Percentiles rank a stretch among this genome's conserved stretches.
phyloP scores from a whole-genome alignment of 2,329 filamentous ascomycete genomes.

The Curvularia lunata region DNA sequence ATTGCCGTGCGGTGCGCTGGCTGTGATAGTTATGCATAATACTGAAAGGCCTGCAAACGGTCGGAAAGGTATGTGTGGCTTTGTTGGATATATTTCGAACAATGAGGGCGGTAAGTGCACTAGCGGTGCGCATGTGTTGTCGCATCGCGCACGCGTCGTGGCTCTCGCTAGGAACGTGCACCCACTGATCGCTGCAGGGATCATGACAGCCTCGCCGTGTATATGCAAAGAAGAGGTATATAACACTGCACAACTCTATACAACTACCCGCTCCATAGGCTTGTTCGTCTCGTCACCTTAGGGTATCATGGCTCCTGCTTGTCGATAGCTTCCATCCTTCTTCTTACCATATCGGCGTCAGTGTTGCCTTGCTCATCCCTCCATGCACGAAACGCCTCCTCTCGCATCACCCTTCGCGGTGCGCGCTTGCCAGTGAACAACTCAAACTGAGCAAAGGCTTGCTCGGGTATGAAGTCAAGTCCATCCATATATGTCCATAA shows the following conservation, averaged over 20 bases:
- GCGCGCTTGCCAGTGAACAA: constrained; percentile 77
- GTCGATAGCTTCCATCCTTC: constrained; percentile 43
- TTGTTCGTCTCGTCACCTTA: neutral
- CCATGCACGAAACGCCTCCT: constrained; percentile 60
- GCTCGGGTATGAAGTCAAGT: constrained; percentile 76
- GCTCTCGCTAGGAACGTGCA: constrained; percentile 30
- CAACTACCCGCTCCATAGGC: neutral
- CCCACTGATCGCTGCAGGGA: constrained; percentile 25
- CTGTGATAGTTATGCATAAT: constrained; percentile 24
- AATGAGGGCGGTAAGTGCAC: constrained; percentile 10
- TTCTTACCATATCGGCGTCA: constrained; percentile 42
- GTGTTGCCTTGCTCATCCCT: constrained; percentile 42
- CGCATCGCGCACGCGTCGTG: constrained; percentile 31
- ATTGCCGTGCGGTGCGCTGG: constrained; percentile 27
- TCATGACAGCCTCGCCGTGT: neutral
- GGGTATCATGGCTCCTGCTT: constrained; percentile 42
- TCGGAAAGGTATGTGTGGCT: neutral
- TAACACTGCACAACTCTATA: neutral
- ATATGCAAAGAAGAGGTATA: neutral
- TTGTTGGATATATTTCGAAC: constrained; percentile 8
- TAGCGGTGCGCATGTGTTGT: constrained; percentile 27
- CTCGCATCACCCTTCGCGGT: constrained; percentile 73
- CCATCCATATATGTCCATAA: constrained; percentile 80
- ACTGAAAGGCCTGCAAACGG: constrained; percentile 5
- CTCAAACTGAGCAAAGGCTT: constrained; percentile 83